phyloP scores from a whole-genome alignment of 805 yeast genomes.

The Teunomyces barrocoloradensis region DNA sequence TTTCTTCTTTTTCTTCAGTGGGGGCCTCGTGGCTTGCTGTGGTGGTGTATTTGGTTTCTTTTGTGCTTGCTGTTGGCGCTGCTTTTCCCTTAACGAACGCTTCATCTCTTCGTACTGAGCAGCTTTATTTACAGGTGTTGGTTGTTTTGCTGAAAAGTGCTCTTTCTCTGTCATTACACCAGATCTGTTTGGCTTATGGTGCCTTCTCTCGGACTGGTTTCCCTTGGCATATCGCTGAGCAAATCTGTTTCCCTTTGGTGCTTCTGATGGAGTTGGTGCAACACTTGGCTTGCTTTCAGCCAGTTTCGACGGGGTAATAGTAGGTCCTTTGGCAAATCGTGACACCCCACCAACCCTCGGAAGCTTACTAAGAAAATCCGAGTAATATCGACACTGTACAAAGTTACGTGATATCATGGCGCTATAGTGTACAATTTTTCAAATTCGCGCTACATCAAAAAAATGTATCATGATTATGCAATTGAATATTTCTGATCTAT shows the following conservation, averaged over 20 bases:
- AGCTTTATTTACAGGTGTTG: conserved; percentile 6
- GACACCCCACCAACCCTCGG: conserved; percentile 27
- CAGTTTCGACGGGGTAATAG: background rate
- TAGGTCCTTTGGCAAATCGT: conserved; percentile 10
- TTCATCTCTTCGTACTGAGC: conserved; percentile 16
- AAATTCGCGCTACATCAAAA: background rate
- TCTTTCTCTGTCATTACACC: background rate
- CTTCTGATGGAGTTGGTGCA: background rate
- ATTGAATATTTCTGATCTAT: conserved; percentile 1
- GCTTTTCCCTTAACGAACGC: conserved; percentile 16
- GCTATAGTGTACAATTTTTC: background rate
- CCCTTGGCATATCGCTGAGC: conserved; percentile 23
- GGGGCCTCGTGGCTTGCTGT: conserved; percentile 5
- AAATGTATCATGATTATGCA: background rate
- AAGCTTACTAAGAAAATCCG: conserved; percentile 22
- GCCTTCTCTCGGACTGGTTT: background rate
- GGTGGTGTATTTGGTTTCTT: conserved; percentile 3
- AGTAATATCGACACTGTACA: conserved; percentile 9
- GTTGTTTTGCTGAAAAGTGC: background rate
- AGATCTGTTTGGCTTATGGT: background rate
- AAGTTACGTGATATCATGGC: background rate
- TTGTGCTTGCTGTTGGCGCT: conserved; percentile 11
- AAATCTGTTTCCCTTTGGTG: conserved; percentile 29
- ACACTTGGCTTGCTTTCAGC: background rate
- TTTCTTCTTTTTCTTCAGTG: conserved; percentile 8